These are phyloP conservation scores for Aspergillus sp. DNA, from an alignment of 2,329 filamentous ascomycete genomes.

Conservation along the genomic window DNA sequence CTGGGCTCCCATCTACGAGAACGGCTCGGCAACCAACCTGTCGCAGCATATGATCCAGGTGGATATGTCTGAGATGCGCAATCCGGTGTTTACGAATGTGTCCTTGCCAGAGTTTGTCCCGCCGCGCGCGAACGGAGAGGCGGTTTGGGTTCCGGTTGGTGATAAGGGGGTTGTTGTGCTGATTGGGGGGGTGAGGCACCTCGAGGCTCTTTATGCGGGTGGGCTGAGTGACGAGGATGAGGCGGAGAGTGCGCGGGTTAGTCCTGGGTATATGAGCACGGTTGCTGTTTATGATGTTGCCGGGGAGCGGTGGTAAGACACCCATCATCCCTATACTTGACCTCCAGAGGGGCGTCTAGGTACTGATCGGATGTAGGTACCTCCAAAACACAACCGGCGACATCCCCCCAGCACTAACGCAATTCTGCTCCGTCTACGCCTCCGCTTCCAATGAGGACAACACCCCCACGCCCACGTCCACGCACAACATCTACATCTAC, in stretches of 20 bases:
- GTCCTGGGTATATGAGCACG: conserved; percentile 42
- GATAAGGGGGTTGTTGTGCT: conserved; percentile 42
- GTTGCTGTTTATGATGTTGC: conserved; percentile 45
- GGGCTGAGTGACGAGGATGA: conserved; percentile 15
- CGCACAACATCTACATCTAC: conserved; percentile 56
- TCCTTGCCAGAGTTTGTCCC: conserved; percentile 56
- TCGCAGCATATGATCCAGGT: conserved; percentile 65
- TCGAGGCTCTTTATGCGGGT: conserved; percentile 23
- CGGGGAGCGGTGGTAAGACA: conserved; percentile 28
- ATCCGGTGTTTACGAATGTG: conserved; percentile 61
- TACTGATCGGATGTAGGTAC: conserved; percentile 36
- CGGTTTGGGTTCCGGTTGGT: conserved; percentile 63
- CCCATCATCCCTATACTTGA: too few relatives aligned
- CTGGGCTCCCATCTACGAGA: conserved; percentile 53
- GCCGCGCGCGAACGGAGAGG: conserved; percentile 65
- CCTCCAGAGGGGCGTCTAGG: not conserved
- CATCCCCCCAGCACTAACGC: conserved; percentile 39
- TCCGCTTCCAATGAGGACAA: conserved; percentile 36
- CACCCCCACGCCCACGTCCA: conserved; percentile 46
- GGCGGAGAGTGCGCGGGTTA: conserved; percentile 26
- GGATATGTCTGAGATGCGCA: conserved; percentile 59
- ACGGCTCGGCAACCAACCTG: conserved; percentile 41
- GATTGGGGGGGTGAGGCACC: conserved; percentile 43
- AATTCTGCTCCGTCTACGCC: conserved; percentile 49
- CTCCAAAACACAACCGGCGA: conserved; percentile 47